Conservation (phyloP, 805 yeast species). For the Starmerella apis region DNA sequence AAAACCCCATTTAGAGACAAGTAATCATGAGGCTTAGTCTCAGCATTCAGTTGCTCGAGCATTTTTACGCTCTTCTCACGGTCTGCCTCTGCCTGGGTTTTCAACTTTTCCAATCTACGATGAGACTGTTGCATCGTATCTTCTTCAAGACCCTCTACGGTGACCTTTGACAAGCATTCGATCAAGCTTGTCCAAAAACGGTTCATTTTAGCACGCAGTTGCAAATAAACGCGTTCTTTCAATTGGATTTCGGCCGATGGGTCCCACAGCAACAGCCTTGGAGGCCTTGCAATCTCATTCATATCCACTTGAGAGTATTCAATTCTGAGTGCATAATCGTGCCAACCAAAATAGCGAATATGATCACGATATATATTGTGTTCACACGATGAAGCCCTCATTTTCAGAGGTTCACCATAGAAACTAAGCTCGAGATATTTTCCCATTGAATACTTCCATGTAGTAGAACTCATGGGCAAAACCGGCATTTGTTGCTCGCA, state of each 20-base stretch:
- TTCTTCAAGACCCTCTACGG: constrained; percentile 58
- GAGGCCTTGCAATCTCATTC: constrained; percentile 72
- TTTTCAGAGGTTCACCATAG: constrained; percentile 51
- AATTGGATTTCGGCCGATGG: constrained; percentile 58
- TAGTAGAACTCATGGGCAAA: constrained; percentile 68
- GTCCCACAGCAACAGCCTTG: constrained; percentile 57
- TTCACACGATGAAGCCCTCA: constrained; percentile 56
- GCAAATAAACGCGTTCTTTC: constrained; percentile 51
- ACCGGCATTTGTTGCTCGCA: constrained; percentile 71
- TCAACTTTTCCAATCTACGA: constrained; percentile 47
- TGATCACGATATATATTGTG: constrained; percentile 80
- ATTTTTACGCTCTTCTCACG: constrained; percentile 36
- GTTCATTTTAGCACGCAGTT: constrained; percentile 44
- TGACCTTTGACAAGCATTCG: constrained; percentile 64
- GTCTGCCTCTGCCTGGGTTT: constrained; percentile 44
- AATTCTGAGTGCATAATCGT: constrained; percentile 65
- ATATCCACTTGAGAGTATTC: constrained; percentile 67
- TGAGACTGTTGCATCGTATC: constrained; percentile 66
- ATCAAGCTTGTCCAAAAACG: constrained; percentile 63
- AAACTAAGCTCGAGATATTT: constrained; percentile 80
- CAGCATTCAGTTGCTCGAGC: constrained; percentile 44
- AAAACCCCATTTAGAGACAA: constrained; percentile 59
- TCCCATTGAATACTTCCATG: constrained; percentile 88
- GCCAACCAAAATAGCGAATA: constrained; percentile 71
- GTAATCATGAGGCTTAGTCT: constrained; percentile 53